Evolutionary conservation across 1,284 basidiomycete genomes (phyloP).

Genomic region (Filobasidium uniguttulatum): DNA sequence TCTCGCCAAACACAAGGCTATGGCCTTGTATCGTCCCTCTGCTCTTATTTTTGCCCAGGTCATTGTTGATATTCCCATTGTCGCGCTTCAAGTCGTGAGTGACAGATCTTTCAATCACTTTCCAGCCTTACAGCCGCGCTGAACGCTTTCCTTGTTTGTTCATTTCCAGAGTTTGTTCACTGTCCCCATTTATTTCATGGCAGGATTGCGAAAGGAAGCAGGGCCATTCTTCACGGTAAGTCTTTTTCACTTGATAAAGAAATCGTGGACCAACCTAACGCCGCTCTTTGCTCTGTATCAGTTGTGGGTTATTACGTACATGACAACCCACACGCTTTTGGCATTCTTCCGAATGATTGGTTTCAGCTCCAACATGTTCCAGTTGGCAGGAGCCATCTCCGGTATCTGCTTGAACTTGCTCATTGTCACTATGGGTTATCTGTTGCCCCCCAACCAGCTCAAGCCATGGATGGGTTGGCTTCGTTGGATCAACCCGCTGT

Average conservation of each 20-base stretch:
- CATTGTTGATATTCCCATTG: conserved; percentile 34
- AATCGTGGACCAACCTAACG: not conserved
- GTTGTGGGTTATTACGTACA: conserved; percentile 6
- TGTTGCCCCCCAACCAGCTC: conserved; percentile 3
- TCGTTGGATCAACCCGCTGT: conserved; percentile 8
- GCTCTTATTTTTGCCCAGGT: conserved; percentile 23
- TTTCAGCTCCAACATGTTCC: conserved; percentile 3
- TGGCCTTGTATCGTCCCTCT: conserved; percentile 28
- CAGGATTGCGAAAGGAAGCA: conserved; percentile 19
- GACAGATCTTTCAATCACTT: not conserved
- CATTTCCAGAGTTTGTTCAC: conserved; percentile 28
- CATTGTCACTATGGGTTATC: conserved; percentile 9
- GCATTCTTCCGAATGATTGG: conserved; percentile 7
- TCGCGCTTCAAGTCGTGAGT: conserved; percentile 29
- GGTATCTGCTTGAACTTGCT: not conserved
- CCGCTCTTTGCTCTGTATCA: not conserved
- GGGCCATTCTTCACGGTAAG: conserved; percentile 33
- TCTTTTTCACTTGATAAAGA: conserved; percentile 1
- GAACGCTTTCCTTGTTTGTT: not conserved
- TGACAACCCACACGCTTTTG: conserved; percentile 3
- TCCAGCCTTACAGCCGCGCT: not conserved
- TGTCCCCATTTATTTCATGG: conserved; percentile 34
- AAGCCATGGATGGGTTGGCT: conserved; percentile 5
- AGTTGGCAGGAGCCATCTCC: conserved; percentile 2
- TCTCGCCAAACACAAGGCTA: conserved; percentile 16